Evolutionary conservation across 768 basidiomycete species (phyloP), one percentile per base, ranked within the genome.

Genomic region (Asterophora lycoperdoides): DNA sequence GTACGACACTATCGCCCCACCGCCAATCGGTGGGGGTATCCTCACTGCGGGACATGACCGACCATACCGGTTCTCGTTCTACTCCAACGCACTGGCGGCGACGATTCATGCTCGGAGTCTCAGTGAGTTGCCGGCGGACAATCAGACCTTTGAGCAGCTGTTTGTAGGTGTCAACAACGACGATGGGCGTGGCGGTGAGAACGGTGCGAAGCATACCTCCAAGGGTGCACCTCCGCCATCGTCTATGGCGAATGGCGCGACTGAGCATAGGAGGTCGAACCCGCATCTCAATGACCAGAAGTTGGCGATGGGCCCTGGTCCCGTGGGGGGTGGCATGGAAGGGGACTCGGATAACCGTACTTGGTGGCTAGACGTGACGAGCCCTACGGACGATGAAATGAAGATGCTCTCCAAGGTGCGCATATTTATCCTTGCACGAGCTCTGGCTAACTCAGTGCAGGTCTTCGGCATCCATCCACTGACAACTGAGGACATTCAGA

Each of bases 331-430:
- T 44, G 54, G 51, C 15, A 38, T 20, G 17, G 43, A 43, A 20
- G 51, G 51, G 17, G 77, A 86, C 45, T 72, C 74, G 2, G 93
- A 93, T 55, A 76, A 75, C 0, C 85, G 79, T 60, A 96, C 93
- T 1, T 99, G 96, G 96, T 99, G 96, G 96, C 68, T 99, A 53
- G 96, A 99, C 60, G 79, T 98, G 1, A 79, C 84, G 45, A 86
- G 83, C 48, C 96, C 96, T 0, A 98, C 94, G 1, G 96, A 99
- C 55, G 93, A 94, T 41, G 96, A 99, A 68, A 98, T 99, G 96
- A 91, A 91, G 64, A 83, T 94, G 73, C 73, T 99, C 11, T 89
- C 88, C 71, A 91, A 93, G 78, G 94, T 88, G 59, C 33, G 72
- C 60, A 19, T 35, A 18, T 17, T 40, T 35, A 51, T 11, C 9